Conservation (phyloP, 78 protist genomes). For the Mantamonas sphyraenae region DNA sequence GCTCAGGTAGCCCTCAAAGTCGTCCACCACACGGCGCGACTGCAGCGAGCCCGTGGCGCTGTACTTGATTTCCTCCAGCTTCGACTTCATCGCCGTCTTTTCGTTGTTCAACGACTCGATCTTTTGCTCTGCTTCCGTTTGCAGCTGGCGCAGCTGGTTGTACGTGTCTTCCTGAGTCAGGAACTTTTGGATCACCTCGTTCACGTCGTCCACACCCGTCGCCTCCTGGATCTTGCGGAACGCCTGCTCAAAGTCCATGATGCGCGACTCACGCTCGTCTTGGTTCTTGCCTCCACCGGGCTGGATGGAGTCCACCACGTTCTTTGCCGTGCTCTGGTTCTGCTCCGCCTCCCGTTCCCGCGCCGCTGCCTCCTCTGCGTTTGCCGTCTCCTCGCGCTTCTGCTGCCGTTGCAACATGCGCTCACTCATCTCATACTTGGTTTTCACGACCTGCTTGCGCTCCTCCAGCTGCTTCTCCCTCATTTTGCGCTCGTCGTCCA, state of each 20-base stretch:
- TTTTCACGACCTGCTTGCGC: conserved; percentile 11
- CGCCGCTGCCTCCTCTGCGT: background rate
- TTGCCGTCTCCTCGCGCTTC: background rate
- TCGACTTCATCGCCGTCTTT: background rate
- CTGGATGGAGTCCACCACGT: background rate
- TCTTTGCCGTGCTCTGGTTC: background rate
- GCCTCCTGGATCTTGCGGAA: conserved; percentile 61
- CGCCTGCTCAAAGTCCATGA: conserved; percentile 51
- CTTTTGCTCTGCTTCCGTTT: background rate
- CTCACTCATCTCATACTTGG: conserved; percentile 2
- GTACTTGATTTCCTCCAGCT: conserved; percentile 41
- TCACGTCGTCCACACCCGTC: conserved; percentile 53
- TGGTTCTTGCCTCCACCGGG: background rate
- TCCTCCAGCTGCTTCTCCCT: conserved; percentile 24
- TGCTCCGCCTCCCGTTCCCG: background rate
- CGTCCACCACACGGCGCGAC: conserved; percentile 28
- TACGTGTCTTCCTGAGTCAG: conserved; percentile 50
- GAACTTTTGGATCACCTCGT: conserved; percentile 54
- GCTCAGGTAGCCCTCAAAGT: conserved; percentile 19
- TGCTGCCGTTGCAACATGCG: background rate
- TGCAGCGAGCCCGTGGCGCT: conserved; percentile 26
- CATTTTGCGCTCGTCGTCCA: conserved; percentile 30
- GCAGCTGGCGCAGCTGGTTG: background rate
- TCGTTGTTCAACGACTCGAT: conserved; percentile 15
- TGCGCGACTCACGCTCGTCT: conserved; percentile 32